Percentiles rank a stretch among this genome's conserved stretches.
phyloP scores from a whole-genome alignment of 148 eudicot species.

The Diospyros kaki region DNA sequence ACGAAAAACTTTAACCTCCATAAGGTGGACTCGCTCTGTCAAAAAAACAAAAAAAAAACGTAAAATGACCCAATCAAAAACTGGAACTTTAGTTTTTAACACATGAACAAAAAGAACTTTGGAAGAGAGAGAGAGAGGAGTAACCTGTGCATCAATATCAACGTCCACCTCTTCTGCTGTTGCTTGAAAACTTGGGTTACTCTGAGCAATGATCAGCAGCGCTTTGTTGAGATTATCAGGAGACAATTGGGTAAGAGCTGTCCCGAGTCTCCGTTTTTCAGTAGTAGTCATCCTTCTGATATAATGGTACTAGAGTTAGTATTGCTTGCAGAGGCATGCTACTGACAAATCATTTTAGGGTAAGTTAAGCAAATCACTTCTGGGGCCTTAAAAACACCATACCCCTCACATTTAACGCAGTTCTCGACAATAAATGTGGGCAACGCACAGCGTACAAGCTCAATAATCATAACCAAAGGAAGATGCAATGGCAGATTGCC shows the following conservation, averaged over 20 bases:
- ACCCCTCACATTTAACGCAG: too few relatives aligned
- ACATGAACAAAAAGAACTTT: background rate
- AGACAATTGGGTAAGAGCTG: conserved; percentile 43
- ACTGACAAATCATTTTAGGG: too few relatives aligned
- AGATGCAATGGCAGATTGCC: too few relatives aligned
- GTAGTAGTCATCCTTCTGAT: conserved; percentile 60
- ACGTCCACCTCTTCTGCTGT: conserved; percentile 57
- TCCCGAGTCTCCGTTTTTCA: conserved; percentile 60
- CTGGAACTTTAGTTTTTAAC: background rate
- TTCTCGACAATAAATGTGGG: too few relatives aligned
- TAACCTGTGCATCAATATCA: conserved; percentile 69
- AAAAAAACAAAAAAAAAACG: background rate
- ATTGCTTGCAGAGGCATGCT: background rate
- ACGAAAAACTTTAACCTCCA: conserved; percentile 66
- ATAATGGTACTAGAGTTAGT: background rate
- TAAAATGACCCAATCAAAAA: too few relatives aligned
- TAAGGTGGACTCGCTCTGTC: conserved; percentile 63
- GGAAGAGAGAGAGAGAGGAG: background rate
- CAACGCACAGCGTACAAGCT: too few relatives aligned
- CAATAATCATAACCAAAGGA: too few relatives aligned
- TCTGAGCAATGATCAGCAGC: conserved; percentile 53
- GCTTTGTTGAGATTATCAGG: conserved; percentile 62
- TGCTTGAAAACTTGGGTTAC: conserved; percentile 52
- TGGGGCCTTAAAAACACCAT: too few relatives aligned
- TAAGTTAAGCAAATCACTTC: too few relatives aligned